Base-by-base conservation (phyloP, 306 rosid species). In the Lathyrus oleraceus region DNA sequence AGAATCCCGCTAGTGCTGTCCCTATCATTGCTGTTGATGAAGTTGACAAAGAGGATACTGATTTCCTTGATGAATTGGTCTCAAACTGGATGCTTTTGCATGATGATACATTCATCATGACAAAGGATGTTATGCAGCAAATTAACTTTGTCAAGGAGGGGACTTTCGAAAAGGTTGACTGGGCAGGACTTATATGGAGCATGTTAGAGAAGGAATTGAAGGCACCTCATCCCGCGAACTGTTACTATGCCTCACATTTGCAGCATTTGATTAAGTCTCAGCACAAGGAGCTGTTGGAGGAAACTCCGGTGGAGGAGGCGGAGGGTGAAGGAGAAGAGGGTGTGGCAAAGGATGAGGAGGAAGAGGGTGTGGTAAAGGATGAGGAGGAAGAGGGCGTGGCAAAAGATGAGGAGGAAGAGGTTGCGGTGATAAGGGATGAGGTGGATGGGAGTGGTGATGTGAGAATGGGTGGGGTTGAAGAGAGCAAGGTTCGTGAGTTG, bases 241-340 rank as follows among this genome's bases (percentile, higher is more conserved):
- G 98, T 85, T 90, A 88, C 75, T 94, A 90, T 66, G 97, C 98
- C 3, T 84, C 98, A 1, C 95, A 94, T 84, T 76, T 94, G 83
- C 97, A 88, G 84, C 82, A 72, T 11, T 72, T 94, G 80, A 88
- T 94, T 40, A 86, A 74, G 83, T 47, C 53, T 0, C 92, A 94
- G 82, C 79, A 75, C 10, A 83, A 79, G 69, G 83, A 88, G 47
- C 42, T 90, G 56, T 71, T 86, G 65, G 78, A 53, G 61, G 87
- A 59, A 14, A 83, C 52, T 8, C 76, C 69, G 27, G 57, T 59
- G 67, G 87, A 8, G 10, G 74, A 68, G 23, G 78, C 61, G 32
- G 77, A 53, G 72, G 76, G 6, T 84, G 87, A 59, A 32, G 85
- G 54, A 57, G 67, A 30, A 49, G 79, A 83, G 43, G 85, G 52